Conservation (phyloP, 2,329 filamentous ascomycete species). For the Hymenoscyphus linearis region DNA sequence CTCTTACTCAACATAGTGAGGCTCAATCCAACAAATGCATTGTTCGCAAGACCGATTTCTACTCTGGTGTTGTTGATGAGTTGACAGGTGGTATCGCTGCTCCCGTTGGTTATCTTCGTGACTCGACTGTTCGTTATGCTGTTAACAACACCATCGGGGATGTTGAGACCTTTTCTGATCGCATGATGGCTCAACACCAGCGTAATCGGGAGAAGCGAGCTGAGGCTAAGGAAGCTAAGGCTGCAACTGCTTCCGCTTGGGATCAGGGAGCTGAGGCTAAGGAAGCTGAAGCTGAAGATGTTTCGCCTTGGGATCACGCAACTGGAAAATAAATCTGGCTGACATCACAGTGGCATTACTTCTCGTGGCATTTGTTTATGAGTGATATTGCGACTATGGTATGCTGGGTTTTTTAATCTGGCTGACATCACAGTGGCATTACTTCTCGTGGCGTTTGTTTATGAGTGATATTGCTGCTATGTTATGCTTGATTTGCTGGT, state of each 20-base stretch:
- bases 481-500: not conserved
- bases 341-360: too few relatives aligned
- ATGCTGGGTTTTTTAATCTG: too few relatives aligned
- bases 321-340: too few relatives aligned
- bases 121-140: conserved; percentile 31
- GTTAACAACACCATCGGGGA: not conserved
- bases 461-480: not conserved
- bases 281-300: too few relatives aligned
- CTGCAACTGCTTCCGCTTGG: too few relatives aligned
- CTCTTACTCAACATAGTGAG: conserved; percentile 44
- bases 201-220: not conserved
- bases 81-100: conserved; percentile 34
- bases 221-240: not conserved
- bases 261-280: not conserved
- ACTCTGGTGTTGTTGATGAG: conserved; percentile 34
- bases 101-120: conserved; percentile 25
- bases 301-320: too few relatives aligned
- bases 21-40: conserved; percentile 36
- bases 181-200: not conserved
- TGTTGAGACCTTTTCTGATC: not conserved
- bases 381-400: too few relatives aligned
- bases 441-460: too few relatives aligned
- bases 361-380: too few relatives aligned
- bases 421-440: too few relatives aligned
- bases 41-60: conserved; percentile 38